A percentile compares a stretch with the other conserved stretches of the same genome.
Conservation (phyloP, 768 basidiomycete species). For the Russula dissimulans region DNA sequence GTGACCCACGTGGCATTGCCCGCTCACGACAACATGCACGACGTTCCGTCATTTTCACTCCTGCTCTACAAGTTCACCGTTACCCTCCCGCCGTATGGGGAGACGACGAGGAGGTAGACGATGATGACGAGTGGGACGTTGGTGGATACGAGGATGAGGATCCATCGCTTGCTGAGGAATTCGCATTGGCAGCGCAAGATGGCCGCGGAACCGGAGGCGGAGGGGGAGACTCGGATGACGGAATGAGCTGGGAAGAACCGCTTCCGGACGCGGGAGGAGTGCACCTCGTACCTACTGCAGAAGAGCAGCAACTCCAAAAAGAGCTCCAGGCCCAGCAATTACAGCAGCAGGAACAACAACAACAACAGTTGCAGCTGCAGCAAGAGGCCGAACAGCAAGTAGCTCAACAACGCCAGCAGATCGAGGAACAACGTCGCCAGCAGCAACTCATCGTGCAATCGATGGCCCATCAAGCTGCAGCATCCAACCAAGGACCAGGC, state of each 20-base stretch:
- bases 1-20: constrained; percentile 30
- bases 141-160: constrained; percentile 67
- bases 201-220: not conserved
- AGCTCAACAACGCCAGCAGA: constrained; percentile 24
- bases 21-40: constrained; percentile 18
- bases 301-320: constrained; percentile 26
- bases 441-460: constrained; percentile 13
- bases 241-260: constrained; percentile 80
- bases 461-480: constrained; percentile 5
- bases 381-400: constrained; percentile 27
- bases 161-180: constrained; percentile 46
- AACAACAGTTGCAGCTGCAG: constrained; percentile 17
- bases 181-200: constrained; percentile 38
- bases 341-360: constrained; percentile 15
- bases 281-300: constrained; percentile 24
- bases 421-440: constrained; percentile 20
- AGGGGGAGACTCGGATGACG: constrained; percentile 61
- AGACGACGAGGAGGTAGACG: constrained; percentile 57
- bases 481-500: constrained; percentile 9
- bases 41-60: constrained; percentile 58
- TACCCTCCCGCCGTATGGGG: constrained; percentile 81
- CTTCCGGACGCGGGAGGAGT: constrained; percentile 41
- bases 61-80: constrained; percentile 54
- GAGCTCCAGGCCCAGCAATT: constrained; percentile 23
- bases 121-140: constrained; percentile 55